Evolutionary conservation across 1,284 basidiomycete genomes (phyloP).

Genomic region (Sanghuangporus sanghuang): DNA sequence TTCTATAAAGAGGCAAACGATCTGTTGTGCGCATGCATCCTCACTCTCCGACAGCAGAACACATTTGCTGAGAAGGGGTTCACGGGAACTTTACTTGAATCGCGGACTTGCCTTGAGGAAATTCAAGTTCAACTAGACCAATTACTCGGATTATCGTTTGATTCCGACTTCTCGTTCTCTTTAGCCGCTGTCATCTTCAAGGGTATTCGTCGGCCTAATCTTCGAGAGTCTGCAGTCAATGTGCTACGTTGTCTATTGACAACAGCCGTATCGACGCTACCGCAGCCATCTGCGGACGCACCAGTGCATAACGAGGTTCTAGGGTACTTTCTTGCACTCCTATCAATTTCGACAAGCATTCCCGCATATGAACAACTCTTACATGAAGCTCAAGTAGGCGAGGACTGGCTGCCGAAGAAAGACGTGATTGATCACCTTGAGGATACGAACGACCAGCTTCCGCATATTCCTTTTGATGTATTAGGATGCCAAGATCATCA

Average conservation of each 20-base stretch:
- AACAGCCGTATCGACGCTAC: constrained; percentile 48
- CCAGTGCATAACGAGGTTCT: constrained; percentile 56
- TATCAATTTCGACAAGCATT: constrained; percentile 62
- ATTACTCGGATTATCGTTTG: constrained; percentile 72
- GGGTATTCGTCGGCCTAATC: constrained; percentile 66
- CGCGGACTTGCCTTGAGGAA: constrained; percentile 61
- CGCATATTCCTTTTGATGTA: constrained; percentile 50
- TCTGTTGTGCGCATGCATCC: constrained; percentile 62
- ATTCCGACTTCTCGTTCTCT: constrained; percentile 75
- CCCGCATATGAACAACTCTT: constrained; percentile 55
- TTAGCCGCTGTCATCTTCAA: constrained; percentile 82
- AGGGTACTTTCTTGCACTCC: constrained; percentile 78
- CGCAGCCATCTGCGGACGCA: constrained; percentile 32
- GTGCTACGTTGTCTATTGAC: constrained; percentile 53
- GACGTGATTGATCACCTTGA: constrained; percentile 28
- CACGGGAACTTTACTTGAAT: constrained; percentile 57
- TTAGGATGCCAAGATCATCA: constrained; percentile 63
- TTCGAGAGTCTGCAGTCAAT: constrained; percentile 54
- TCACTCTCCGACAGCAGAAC: constrained; percentile 59
- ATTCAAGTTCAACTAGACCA: constrained; percentile 70
- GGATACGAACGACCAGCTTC: constrained; percentile 48
- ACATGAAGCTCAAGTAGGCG: constrained; percentile 53
- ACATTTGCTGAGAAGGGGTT: constrained; percentile 53
- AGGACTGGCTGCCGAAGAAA: constrained; percentile 39
- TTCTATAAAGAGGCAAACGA: constrained; percentile 69